Base-by-base conservation (phyloP, 495 filamentous ascomycete genomes). In the Neurospora hispaniola region DNA sequence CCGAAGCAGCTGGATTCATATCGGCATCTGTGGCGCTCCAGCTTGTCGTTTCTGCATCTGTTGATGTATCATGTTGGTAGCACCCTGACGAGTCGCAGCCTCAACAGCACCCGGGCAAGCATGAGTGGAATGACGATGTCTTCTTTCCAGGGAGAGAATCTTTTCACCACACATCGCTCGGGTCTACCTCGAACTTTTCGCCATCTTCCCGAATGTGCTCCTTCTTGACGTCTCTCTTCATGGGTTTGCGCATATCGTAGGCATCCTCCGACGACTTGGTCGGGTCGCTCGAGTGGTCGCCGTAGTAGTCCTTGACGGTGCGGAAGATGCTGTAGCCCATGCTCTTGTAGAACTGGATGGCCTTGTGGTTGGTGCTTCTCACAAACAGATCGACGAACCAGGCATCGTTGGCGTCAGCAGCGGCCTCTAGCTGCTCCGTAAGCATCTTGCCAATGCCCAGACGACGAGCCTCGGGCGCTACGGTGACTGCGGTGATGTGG, bases 301-400 rank as follows among this genome's bases (percentile, higher is more conserved):
- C 84, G 76, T 99, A 99, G 81, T 99, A 99, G 76, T 90, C 91
- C 70, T 94, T 87, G 27, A 99, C 95, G 3, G 91, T 88, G 20
- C 96, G 87, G 84, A 92, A 99, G 75, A 97, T 90, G 71, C 88
- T 93, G 79, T 87, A 97, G 79, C 96, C 96, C 89, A 98, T 91
- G 70, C 89, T 90, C 79, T 90, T 90, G 79, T 99, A 99, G 84
- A 99, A 91, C 69, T 86, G 86, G 71, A 96, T 91, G 8, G 95
- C 96, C 70, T 93, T 90, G 80, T 91, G 85, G 79, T 99, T 99
- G 71, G 92, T 93, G 71, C 90, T 90, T 38, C 96, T 86, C 14
- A 98, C 96, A 78, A 96, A 99, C 27, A 99, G 82, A 80, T 99
- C 96, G 42, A 98, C 92, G 78, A 99, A 99, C 92, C 94, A 98